Conservation (phyloP, 805 yeast genomes). For the Scheffersomyces lignosus region DNA sequence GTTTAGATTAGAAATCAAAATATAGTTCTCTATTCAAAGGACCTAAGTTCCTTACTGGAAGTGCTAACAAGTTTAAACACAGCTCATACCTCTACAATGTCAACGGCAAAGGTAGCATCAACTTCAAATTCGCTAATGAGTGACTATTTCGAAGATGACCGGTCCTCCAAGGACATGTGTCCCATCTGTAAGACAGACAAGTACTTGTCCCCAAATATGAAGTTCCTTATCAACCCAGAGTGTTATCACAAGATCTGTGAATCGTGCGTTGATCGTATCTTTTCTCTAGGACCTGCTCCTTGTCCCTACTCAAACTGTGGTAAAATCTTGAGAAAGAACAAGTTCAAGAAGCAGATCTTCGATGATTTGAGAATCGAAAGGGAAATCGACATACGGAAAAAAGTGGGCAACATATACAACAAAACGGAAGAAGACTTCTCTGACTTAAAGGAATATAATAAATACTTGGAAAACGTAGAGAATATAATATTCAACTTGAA, state of each 20-base stretch:
- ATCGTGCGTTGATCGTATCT: conserved; percentile 93
- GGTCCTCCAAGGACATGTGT: conserved; percentile 80
- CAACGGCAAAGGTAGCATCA: too few relatives aligned
- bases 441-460: conserved; percentile 60
- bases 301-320: conserved; percentile 95
- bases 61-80: too few relatives aligned
- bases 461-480: conserved; percentile 83
- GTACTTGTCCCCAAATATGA: conserved; percentile 90
- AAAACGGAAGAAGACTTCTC: conserved; percentile 74
- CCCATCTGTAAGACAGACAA: conserved; percentile 96
- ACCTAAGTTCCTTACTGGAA: too few relatives aligned
- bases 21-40: too few relatives aligned
- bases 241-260: conserved; percentile 98
- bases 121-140: too few relatives aligned
- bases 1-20: too few relatives aligned
- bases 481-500: conserved; percentile 74
- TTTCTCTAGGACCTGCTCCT: conserved; percentile 91
- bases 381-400: conserved; percentile 86
- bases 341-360: conserved; percentile 88
- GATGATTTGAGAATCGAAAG: conserved; percentile 88
- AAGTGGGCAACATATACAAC: conserved; percentile 77
- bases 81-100: too few relatives aligned
- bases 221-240: conserved; percentile 90
- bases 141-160: too few relatives aligned
- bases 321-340: conserved; percentile 80